These are phyloP conservation scores for Metschnikowia picachoensis DNA, from an alignment of 805 yeast genomes.

Conservation along the genomic window DNA sequence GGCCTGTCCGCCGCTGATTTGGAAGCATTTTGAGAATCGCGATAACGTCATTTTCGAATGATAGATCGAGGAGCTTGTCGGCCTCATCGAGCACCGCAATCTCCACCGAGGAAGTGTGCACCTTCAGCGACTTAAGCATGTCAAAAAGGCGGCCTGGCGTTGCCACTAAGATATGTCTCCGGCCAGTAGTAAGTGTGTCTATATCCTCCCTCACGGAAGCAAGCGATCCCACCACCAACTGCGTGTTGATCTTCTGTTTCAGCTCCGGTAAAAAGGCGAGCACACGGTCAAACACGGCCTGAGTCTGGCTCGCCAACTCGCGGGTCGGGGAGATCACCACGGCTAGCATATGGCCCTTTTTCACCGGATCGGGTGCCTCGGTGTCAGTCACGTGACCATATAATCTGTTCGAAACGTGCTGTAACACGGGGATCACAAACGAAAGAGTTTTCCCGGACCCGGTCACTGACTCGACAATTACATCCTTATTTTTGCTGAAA, in stretches of 20 bases:
- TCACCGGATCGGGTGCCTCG: conserved; percentile 29
- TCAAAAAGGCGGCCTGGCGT: conserved; percentile 91
- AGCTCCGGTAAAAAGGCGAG: conserved; percentile 55
- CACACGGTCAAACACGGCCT: conserved; percentile 58
- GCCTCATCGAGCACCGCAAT: conserved; percentile 88
- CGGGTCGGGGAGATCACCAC: conserved; percentile 73
- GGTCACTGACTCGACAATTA: conserved; percentile 94
- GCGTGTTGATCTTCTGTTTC: conserved; percentile 44
- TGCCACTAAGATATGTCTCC: conserved; percentile 78
- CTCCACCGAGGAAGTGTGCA: conserved; percentile 63
- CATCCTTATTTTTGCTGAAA: conserved; percentile 81
- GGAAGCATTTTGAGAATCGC: conserved; percentile 69
- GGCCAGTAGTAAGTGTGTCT: conserved; percentile 45
- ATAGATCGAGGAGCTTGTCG: conserved; percentile 76
- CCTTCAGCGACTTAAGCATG: conserved; percentile 55
- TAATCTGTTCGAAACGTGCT: conserved; percentile 46
- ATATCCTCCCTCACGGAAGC: conserved; percentile 69
- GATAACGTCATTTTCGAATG: conserved; percentile 67
- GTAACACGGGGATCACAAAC: conserved; percentile 77
- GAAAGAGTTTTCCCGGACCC: conserved; percentile 99
- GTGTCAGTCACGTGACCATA: conserved; percentile 19
- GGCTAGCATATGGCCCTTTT: conserved; percentile 66
- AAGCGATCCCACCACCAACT: conserved; percentile 61
- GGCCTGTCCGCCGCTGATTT: conserved; percentile 87
- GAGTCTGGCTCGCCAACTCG: conserved; percentile 68